Percentiles rank a stretch among this genome's conserved stretches.
These are phyloP conservation scores for Drechmeria coniospora DNA, from an alignment of 2,329 filamentous ascomycete species.

Conservation along the genomic window DNA sequence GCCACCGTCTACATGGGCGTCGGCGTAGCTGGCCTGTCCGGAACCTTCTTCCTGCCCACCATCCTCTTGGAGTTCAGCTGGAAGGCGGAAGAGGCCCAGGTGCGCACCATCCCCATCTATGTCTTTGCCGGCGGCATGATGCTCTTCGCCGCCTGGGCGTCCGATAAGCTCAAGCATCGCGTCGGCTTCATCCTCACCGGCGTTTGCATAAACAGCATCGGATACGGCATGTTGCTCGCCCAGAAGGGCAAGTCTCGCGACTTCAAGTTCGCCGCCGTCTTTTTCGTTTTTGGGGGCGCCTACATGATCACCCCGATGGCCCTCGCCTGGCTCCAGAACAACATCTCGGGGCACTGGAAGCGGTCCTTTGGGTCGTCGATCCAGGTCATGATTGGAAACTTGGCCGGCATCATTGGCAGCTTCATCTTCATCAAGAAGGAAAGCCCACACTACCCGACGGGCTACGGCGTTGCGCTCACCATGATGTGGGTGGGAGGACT, in stretches of 20 bases:
- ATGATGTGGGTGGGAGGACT: slow-evolving; percentile 28
- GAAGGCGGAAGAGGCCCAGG: slow-evolving; percentile 16
- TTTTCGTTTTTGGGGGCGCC: slow-evolving; percentile 35
- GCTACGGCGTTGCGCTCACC: slow-evolving; percentile 31
- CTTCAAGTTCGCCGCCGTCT: slow-evolving; percentile 36
- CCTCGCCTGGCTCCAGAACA: slow-evolving; percentile 40
- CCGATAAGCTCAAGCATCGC: slow-evolving; percentile 35
- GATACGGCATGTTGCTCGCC: slow-evolving; percentile 38
- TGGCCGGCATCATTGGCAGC: slow-evolving; percentile 27
- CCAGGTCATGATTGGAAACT: slow-evolving; percentile 31
- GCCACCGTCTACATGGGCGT: slow-evolving; percentile 19
- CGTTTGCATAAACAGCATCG: slow-evolving; percentile 31
- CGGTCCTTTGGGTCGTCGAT: slow-evolving; percentile 35
- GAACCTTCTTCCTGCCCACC: slow-evolving; percentile 22
- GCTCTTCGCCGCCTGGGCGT: slow-evolving; percentile 23
- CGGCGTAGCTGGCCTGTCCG: slow-evolving; percentile 29
- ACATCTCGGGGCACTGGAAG: slow-evolving; percentile 42
- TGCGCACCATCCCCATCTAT: slow-evolving; percentile 21
- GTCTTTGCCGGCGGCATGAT: slow-evolving; percentile 16
- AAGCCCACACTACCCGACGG: slow-evolving; percentile 30
- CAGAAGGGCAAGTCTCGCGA: slow-evolving; percentile 10
- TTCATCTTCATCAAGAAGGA: slow-evolving; percentile 32
- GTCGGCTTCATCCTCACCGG: slow-evolving; percentile 38
- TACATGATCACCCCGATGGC: slow-evolving; percentile 39
- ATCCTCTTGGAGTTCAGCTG: slow-evolving; percentile 22